Base-by-base conservation (phyloP, 345 rosid species). In the Populus euphratica region DNA sequence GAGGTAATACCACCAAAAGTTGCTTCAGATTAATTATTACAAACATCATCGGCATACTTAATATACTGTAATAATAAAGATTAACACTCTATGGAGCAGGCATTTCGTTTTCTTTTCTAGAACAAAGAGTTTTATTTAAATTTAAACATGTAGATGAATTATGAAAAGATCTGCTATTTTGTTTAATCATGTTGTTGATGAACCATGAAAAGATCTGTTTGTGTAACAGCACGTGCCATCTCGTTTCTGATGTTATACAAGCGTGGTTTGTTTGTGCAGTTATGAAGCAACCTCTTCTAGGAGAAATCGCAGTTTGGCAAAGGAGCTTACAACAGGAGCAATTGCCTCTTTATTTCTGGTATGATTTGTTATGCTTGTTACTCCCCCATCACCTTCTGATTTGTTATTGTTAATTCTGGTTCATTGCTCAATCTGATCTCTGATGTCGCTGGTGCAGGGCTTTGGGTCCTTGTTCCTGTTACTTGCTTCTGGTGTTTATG, bases 391-490 rank as follows among this genome's bases (percentile, higher is more conserved):
- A 56, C 17, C 4, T 8, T 39, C 35, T 27, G 29, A 23, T 27
- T 14, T 10, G 27, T 73, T 29, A 36, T 47, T 59, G 20, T 63
- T 41, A 23, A 72, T 43, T 54, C 56, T 4, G n/a, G 41, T 66
- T 74, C 23, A 4, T 73, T 65, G 70, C 71, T 80, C 72, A 73
- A 56, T n/a, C 66, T 6, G 35, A 75, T 59, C 68, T 80, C 69
- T 7, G 69, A 23, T 27, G 44, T 76, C 33, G 27, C 29, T 83
- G 81, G 63, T 77, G 85, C 94, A 95, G 99, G 99, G 99, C 27
- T 95, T 95, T 33, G 99, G 99, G 21, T 91, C 98, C 27, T 88
- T 95, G 85, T 95, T 95, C 85, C 75, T 95, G 86, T 90, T 95
- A 39, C 96, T 96, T 76, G 89, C 98, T 72, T 87, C 92, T 6